These are phyloP conservation scores for Boletales sp. DNA, from an alignment of 768 basidiomycete species.

Conservation along the genomic window DNA sequence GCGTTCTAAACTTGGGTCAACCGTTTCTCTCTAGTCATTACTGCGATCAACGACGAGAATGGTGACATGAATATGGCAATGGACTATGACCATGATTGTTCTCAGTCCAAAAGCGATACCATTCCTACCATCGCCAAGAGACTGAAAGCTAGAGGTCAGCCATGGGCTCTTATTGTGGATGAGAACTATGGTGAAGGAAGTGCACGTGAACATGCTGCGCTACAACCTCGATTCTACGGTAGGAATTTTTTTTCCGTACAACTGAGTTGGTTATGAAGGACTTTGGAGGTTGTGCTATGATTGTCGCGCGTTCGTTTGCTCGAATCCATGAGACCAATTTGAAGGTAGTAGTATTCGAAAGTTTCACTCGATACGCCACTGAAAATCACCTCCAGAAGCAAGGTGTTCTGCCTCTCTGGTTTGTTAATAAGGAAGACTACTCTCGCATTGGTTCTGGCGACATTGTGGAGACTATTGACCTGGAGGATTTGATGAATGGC, in stretches of 20 bases:
- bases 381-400: slow-evolving; percentile 67
- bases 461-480: slow-evolving; percentile 76
- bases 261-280: background rate
- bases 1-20: background rate
- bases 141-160: slow-evolving; percentile 76
- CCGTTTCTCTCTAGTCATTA: slow-evolving; percentile 62
- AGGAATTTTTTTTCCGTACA: slow-evolving; percentile 5
- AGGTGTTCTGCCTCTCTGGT: slow-evolving; percentile 95
- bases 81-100: slow-evolving; percentile 56
- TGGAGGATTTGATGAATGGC: slow-evolving; percentile 58
- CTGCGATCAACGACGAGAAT: slow-evolving; percentile 92
- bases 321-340: slow-evolving; percentile 98
- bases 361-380: background rate
- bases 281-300: slow-evolving; percentile 70
- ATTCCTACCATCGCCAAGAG: slow-evolving; percentile 90
- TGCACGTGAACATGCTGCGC: slow-evolving; percentile 94
- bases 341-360: slow-evolving; percentile 51
- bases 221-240: slow-evolving; percentile 96
- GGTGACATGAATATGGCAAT: slow-evolving; percentile 91
- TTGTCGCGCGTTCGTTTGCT: slow-evolving; percentile 91
- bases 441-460: slow-evolving; percentile 79
- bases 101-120: slow-evolving; percentile 58
- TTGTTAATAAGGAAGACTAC: slow-evolving; percentile 84
- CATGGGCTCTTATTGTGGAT: slow-evolving; percentile 93
- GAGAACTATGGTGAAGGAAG: slow-evolving; percentile 99